Evolutionary conservation across 371 early-diverging fungal species (phyloP).

Genomic region (Thermomucor indicae-seudaticae): DNA sequence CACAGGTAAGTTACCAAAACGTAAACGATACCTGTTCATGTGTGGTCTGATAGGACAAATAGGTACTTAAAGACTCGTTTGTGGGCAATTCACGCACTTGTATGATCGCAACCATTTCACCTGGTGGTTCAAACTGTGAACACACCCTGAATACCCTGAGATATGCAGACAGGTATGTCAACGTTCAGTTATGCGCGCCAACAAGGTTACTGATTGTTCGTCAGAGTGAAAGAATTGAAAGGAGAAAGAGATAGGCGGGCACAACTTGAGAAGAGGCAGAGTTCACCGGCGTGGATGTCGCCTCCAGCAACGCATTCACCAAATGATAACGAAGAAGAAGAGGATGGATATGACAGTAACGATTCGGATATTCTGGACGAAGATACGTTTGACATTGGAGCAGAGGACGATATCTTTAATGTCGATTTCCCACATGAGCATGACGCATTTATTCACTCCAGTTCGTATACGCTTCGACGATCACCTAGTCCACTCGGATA

Average conservation of each 20-base stretch:
- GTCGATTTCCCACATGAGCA: conserved; percentile 50
- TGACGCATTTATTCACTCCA: conserved; percentile 22
- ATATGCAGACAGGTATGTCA: conserved; percentile 90
- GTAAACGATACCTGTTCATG: too few relatives aligned
- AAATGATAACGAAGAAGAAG: conserved; percentile 4
- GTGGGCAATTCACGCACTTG: conserved; percentile 96
- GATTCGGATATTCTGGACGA: conserved; percentile 33
- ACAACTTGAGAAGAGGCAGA: neutral
- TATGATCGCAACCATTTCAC: conserved; percentile 98
- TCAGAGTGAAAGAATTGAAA: conserved; percentile 87
- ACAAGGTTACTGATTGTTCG: neutral
- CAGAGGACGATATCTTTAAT: conserved; percentile 52
- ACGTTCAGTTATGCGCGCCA: neutral
- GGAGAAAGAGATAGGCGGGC: conserved; percentile 47
- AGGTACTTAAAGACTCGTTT: conserved; percentile 97
- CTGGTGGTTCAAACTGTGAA: conserved; percentile 89
- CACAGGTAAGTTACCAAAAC: conserved; percentile 86
- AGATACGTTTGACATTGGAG: conserved; percentile 50
- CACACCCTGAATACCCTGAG: conserved; percentile 98
- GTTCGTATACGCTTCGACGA: conserved; percentile 4
- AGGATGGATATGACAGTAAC: conserved; percentile 7
- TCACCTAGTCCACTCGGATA: conserved; percentile 4
- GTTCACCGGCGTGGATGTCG: neutral
- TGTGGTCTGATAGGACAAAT: neutral
- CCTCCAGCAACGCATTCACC: neutral